A percentile compares a stretch with the other conserved stretches of the same genome.
Evolutionary conservation across 2,329 filamentous ascomycete genomes (phyloP).

Genomic region (Tothia fuscella): DNA sequence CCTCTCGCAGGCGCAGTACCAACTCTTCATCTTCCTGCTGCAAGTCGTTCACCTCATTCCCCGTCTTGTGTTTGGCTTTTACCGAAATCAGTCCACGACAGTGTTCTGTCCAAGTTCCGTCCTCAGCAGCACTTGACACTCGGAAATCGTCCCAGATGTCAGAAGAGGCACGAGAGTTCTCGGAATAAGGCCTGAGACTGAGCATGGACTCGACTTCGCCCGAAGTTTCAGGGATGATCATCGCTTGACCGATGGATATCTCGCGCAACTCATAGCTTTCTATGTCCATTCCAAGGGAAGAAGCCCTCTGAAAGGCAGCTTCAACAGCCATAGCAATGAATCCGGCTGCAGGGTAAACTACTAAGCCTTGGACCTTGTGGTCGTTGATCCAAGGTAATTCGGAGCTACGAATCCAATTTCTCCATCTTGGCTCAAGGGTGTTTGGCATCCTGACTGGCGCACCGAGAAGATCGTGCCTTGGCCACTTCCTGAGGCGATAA

Average conservation of each 20-base stretch:
- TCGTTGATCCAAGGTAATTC: slow-evolving; percentile 18
- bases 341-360: slow-evolving; percentile 23
- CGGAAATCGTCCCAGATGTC: neutral
- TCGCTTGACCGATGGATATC: neutral
- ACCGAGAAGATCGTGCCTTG: neutral
- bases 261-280: neutral
- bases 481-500: neutral
- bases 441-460: neutral
- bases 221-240: neutral
- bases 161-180: too few species aligned
- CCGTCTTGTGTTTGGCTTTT: neutral
- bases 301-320: slow-evolving; percentile 19
- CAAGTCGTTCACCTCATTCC: neutral
- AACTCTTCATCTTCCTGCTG: neutral
- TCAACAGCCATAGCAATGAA: slow-evolving; percentile 24
- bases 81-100: neutral
- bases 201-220: neutral
- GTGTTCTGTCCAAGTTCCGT: neutral
- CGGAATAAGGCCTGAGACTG: neutral
- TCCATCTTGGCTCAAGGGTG: slow-evolving; percentile 12
- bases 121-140: neutral
- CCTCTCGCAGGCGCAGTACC: neutral
- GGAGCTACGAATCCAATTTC: slow-evolving; percentile 14
- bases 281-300: neutral
- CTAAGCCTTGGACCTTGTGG: slow-evolving; percentile 16